Percentiles rank a stretch among this genome's conserved stretches.
These are phyloP conservation scores for Angophora floribunda DNA, from an alignment of 345 rosid genomes.

Conservation along the genomic window DNA sequence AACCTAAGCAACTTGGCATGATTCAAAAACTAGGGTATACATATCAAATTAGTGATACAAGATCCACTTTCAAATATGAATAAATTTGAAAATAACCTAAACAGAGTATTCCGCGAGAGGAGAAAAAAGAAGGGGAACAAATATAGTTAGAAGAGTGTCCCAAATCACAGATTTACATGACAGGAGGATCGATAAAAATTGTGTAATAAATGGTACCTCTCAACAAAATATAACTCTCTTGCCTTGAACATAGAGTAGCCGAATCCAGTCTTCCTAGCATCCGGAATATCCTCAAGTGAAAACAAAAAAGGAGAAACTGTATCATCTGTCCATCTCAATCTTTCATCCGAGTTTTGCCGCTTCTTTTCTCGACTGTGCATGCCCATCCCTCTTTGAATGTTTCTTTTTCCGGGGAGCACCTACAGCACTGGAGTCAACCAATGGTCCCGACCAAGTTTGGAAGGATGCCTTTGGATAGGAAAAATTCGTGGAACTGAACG, in stretches of 20 bases:
- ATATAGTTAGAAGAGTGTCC: slow-evolving; percentile 25
- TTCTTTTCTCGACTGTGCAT: not conserved
- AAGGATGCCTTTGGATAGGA: slow-evolving; percentile 56
- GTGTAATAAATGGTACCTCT: slow-evolving; percentile 32
- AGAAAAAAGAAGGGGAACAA: slow-evolving; percentile 10
- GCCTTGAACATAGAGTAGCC: slow-evolving; percentile 15
- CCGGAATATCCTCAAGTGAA: slow-evolving; percentile 10
- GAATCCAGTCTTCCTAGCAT: slow-evolving; percentile 6
- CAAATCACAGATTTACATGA: slow-evolving; percentile 7
- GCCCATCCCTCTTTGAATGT: slow-evolving; percentile 21
- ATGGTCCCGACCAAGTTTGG: slow-evolving; percentile 97
- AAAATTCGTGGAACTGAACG: slow-evolving; percentile 70
- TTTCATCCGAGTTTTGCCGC: slow-evolving; percentile 15
- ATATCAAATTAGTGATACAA: not conserved
- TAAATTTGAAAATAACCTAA: not conserved
- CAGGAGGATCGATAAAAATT: slow-evolving; percentile 7
- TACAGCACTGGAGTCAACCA: slow-evolving; percentile 32
- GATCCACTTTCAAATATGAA: not conserved
- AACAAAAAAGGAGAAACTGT: not conserved
- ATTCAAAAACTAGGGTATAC: not conserved
- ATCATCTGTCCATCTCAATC: not conserved
- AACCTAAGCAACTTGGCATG: not conserved
- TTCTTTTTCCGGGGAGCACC: slow-evolving; percentile 48
- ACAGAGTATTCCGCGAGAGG: slow-evolving; percentile 1
- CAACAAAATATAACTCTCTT: slow-evolving; percentile 19